These are phyloP conservation scores for Phytopythium oedochilum DNA, from an alignment of 352 stramenopile species.

Conservation along the genomic window DNA sequence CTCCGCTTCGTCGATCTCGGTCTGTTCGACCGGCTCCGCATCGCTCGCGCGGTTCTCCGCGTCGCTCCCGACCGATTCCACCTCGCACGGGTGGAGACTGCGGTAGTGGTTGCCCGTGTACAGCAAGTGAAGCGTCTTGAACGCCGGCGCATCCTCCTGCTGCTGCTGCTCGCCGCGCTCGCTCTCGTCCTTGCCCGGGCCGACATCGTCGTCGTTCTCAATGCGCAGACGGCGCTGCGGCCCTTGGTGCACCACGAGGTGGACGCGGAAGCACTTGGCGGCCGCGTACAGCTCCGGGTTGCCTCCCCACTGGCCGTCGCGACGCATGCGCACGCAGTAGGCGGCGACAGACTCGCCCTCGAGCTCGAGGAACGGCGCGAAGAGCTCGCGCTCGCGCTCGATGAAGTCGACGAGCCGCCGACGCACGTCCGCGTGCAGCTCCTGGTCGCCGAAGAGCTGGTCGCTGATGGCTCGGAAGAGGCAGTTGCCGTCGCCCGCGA, in stretches of 20 bases:
- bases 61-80: slow-evolving; percentile 6
- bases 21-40: neutral
- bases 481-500: slow-evolving; percentile 43
- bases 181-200: slow-evolving; percentile 9
- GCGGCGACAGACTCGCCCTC: slow-evolving; percentile 15
- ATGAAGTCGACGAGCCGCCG: slow-evolving; percentile 40
- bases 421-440: slow-evolving; percentile 37
- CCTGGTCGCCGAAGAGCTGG: slow-evolving; percentile 45
- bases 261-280: slow-evolving; percentile 46
- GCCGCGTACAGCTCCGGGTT: slow-evolving; percentile 59
- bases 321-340: slow-evolving; percentile 45
- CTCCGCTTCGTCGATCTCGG: neutral
- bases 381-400: slow-evolving; percentile 24
- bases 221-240: slow-evolving; percentile 37
- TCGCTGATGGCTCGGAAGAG: slow-evolving; percentile 55
- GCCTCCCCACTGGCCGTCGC: slow-evolving; percentile 52
- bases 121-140: slow-evolving; percentile 40
- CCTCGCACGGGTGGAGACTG: slow-evolving; percentile 30
- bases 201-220: slow-evolving; percentile 23
- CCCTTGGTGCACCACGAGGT: slow-evolving; percentile 59
- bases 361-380: slow-evolving; percentile 37
- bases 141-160: slow-evolving; percentile 5
- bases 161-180: neutral
- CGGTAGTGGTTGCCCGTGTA: slow-evolving; percentile 49
- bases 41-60: neutral